Base-by-base conservation (phyloP, 768 basidiomycete genomes). In the Vararia minispora region DNA sequence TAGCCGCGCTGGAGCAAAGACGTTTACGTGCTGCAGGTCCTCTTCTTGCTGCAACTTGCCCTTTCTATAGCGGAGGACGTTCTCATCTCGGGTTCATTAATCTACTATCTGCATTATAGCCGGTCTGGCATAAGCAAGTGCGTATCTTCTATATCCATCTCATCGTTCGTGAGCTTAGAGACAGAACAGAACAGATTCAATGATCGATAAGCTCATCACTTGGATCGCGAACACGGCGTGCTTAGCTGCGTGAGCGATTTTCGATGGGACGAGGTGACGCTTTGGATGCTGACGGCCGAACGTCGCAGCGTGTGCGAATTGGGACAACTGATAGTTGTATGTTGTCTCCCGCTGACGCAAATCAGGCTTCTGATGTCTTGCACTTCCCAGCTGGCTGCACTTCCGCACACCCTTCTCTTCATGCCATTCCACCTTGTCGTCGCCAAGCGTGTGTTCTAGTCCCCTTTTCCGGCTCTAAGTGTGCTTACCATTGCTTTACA, bases 91-190 rank as follows among this genome's bases (percentile, higher is more conserved):
- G 41, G 18, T n/a, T 11, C 36, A n/a, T 33, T 46, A n/a, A 11
- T 37, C 21, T 46, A 44, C 16, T 40, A 35, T 32, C 32, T 43
- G 31, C 35, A 39, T n/a, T 35, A 37, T 33, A 39, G 35, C 12
- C 39, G 33, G 22, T 31, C 38, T 11, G 38, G 38, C 10, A 14
- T 30, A 5, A 13, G 18, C 4, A 16, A 30, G 38, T 39, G 26
- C n/a, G 38, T 32, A 3, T 23, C 10, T 12, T n/a, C 9, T 6
- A 4, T 12, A 14, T 8, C 6, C n/a, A n/a, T n/a, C n/a, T n/a
- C n/a, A n/a, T n/a, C n/a, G n/a, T n/a, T n/a, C n/a, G n/a, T n/a
- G n/a, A n/a, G n/a, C n/a, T n/a, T n/a, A n/a, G n/a, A n/a, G n/a
- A n/a, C n/a, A n/a, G n/a, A n/a, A 20, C 28, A 45, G 36, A 22